Percentiles rank a stretch among this genome's conserved stretches.
phyloP scores from a whole-genome alignment of 495 filamentous ascomycete genomes.

The Durotheca rogersii region DNA sequence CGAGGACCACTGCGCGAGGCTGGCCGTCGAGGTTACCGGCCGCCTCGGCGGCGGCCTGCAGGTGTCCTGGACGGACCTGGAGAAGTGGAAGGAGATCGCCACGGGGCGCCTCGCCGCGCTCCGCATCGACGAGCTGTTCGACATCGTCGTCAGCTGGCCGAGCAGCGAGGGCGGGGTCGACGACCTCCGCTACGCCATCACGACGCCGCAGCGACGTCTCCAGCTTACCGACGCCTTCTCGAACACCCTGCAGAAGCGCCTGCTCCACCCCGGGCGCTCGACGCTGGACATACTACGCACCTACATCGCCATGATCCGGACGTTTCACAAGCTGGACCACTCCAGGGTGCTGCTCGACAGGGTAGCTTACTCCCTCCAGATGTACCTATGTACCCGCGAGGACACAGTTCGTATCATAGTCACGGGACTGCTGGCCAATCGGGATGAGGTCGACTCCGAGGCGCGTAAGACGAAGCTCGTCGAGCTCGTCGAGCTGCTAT shows the following conservation, averaged over 20 bases:
- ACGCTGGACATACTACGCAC: slow-evolving; percentile 85
- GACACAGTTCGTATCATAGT: slow-evolving; percentile 90
- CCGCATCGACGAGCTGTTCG: slow-evolving; percentile 80
- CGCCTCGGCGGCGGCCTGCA: slow-evolving; percentile 36
- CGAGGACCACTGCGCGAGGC: slow-evolving; percentile 66
- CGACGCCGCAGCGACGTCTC: slow-evolving; percentile 55
- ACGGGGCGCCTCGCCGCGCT: slow-evolving; percentile 75
- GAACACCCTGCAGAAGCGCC: slow-evolving; percentile 61
- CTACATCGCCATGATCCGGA: slow-evolving; percentile 90
- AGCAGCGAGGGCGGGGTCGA: slow-evolving; percentile 76
- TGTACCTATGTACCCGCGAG: slow-evolving; percentile 89
- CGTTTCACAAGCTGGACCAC: slow-evolving; percentile 84
- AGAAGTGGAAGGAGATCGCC: slow-evolving; percentile 80
- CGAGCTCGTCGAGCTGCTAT: slow-evolving; percentile 74
- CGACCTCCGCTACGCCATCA: slow-evolving; percentile 61
- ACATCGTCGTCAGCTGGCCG: slow-evolving; percentile 85
- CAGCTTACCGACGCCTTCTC: slow-evolving; percentile 74
- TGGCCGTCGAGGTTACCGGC: slow-evolving; percentile 62
- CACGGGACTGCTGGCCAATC: slow-evolving; percentile 74
- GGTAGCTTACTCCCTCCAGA: slow-evolving; percentile 76
- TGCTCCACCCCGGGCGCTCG: slow-evolving; percentile 85
- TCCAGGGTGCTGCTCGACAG: slow-evolving; percentile 88
- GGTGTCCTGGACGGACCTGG: slow-evolving; percentile 61
- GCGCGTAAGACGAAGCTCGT: slow-evolving; percentile 50
- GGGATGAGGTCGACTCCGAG: slow-evolving; percentile 53